Evolutionary conservation across 345 rosid genomes (phyloP), one percentile per base, ranked within the genome.

Genomic region (Melaleuca quinquenervia): DNA sequence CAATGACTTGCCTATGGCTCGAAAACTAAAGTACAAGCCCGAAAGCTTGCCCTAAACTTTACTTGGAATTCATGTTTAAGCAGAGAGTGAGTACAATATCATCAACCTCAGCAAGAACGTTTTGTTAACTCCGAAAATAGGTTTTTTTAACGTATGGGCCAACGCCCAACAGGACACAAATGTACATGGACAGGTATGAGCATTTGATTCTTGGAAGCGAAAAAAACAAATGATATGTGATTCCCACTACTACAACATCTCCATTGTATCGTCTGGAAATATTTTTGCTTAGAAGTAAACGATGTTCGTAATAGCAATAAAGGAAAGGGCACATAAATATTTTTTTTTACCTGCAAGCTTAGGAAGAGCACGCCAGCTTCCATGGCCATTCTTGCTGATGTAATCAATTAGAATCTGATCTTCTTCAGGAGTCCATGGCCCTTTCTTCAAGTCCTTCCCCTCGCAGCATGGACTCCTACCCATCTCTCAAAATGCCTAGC

Each of bases 361-460:
- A 36, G 99, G 98, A 55, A 96, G 96, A 84, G 96, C 92, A 88
- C 98, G 92, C 99, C 99, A 97, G 90, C 97, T 97, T 75, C 98
- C 98, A 91, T 96, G 98, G 90, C 96, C 96, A 88, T 95, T 93
- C 52, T 89, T 89, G 85, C 94, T 89, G 89, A 97, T 97, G 82
- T 92, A 92, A 21, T 94, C 90, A 26, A 94, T 88, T 45, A 96
- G 96, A 88, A 93, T 87, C 89, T 94, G 94, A 87, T 96, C 99
- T 93, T 96, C 99, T 86, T 95, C 98, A 70, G 99, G 91, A 26
- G 93, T 93, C 99, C 99, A 97, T 22, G 98, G 99, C 88, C 99
- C 99, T 92, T 95, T 97, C 92, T 96, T 97, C 85, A 97, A 89
- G 49, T 94, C 97, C 58, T 90, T 95, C 89, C 93, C 92, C 53